These are phyloP conservation scores for Yamadazyma atmosphaerica DNA, from an alignment of 1,139 yeast species.

Conservation along the genomic window DNA sequence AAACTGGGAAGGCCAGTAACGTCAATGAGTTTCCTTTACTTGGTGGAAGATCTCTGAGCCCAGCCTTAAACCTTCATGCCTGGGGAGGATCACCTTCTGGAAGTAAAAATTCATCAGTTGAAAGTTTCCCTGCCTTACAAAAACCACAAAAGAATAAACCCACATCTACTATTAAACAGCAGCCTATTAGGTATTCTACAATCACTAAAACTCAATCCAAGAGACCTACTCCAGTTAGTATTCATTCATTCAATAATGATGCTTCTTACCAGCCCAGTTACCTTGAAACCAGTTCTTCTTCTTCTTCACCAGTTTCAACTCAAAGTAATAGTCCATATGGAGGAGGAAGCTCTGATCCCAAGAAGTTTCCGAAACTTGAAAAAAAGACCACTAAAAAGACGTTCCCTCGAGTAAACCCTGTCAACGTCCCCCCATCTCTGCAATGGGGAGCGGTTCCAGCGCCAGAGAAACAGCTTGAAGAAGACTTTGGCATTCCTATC, in stretches of 20 bases:
- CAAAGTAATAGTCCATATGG: constrained; percentile 1
- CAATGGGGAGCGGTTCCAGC: constrained; percentile 12
- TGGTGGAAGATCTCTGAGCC: constrained; percentile 25
- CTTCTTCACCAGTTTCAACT: constrained; percentile 10
- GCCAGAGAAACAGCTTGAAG: constrained; percentile 4
- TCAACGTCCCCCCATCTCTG: constrained; percentile 11
- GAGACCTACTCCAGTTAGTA: constrained; percentile 10
- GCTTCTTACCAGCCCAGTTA: constrained; percentile 31
- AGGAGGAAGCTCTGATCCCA: constrained; percentile 12
- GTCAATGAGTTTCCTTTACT: constrained; percentile 31
- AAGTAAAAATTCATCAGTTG: constrained; percentile 21
- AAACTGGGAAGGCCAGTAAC: constrained; percentile 16
- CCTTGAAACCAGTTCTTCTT: constrained; percentile 21
- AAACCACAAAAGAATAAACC: constrained; percentile 25
- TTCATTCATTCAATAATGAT: constrained; percentile 19
- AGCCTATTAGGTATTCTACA: constrained; percentile 44
- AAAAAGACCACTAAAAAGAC: constrained; percentile 34
- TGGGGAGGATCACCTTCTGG: constrained; percentile 29
- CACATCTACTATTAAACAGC: constrained; percentile 14
- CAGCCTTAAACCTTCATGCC: constrained; percentile 21
- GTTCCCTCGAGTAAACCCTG: constrained; percentile 44
- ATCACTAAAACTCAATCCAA: constrained; percentile 28
- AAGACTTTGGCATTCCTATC: constrained; percentile 15
- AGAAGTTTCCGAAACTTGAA: constrained; percentile 43
- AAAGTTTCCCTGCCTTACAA: constrained; percentile 56